These are phyloP conservation scores for Psilocybe mexicana DNA, from an alignment of 1,284 basidiomycete species.

Conservation along the genomic window DNA sequence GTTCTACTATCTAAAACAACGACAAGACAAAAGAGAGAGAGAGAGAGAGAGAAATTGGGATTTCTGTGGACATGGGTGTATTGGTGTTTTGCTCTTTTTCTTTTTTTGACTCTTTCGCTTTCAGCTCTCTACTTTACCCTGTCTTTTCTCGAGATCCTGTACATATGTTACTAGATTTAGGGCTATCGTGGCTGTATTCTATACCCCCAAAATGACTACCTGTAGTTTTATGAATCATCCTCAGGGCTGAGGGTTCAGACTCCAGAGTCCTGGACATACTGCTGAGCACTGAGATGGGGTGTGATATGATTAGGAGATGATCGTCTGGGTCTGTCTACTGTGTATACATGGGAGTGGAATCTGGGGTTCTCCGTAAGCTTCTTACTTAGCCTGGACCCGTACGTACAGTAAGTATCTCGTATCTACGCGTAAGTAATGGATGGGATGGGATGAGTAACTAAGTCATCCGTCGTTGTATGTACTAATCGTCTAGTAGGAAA, in stretches of 20 bases:
- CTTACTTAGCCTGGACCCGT: no score
- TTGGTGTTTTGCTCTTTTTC: not conserved
- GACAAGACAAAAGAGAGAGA: no score
- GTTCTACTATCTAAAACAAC: not conserved
- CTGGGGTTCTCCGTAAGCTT: no score
- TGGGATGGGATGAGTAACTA: no score
- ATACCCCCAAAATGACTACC: not conserved
- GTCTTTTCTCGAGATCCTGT: no score
- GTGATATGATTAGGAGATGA: not conserved
- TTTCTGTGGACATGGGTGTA: not conserved
- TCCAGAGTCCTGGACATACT: not conserved
- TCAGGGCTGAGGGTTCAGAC: no score
- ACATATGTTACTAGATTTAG: not conserved
- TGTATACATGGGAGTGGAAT: not conserved
- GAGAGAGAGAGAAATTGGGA: not conserved
- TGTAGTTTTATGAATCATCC: not conserved
- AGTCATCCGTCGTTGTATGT: no score
- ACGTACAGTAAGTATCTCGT: no score
- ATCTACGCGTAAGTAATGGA: no score
- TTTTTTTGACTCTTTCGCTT: not conserved
- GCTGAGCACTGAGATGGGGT: not conserved
- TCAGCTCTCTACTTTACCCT: no score
- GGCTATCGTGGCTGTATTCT: slow-evolving; percentile 1
- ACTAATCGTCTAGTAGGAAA: no score
- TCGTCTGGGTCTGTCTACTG: not conserved